Evolutionary conservation across 371 early-diverging fungal species (phyloP), one percentile per base, ranked within the genome.

Genomic region (Mucor indicus): DNA sequence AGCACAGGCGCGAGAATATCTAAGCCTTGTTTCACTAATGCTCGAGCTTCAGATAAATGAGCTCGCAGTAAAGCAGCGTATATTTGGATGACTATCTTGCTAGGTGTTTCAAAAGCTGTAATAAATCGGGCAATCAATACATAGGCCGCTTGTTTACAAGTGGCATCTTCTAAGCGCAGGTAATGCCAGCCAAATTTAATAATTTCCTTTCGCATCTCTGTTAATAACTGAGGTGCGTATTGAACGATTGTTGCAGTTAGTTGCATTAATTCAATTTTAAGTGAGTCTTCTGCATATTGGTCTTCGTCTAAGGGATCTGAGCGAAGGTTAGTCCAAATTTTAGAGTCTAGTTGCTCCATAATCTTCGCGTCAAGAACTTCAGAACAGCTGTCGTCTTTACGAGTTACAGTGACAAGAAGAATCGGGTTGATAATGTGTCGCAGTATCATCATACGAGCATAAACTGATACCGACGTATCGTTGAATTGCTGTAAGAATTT

Each of bases 101-200:
- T 69, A 6, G 98, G 95, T 1, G 95, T 92, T 21, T 95, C 94
- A 59, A 85, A 96, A 0, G 92, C 90, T 10, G 90, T 85, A 41
- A 97, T 90, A 61, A 96, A 96, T 25, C 87, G 80, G 6, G 95
- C 87, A 46, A 96, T 81, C 19, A 95, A 64, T 5, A 95, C 96
- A 61, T 95, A 96, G 1, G 98, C 92, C 0, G 97, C 87, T 55
- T 96, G 94, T 57, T 95, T 96, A 63, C 90, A 87, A 4, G 91
- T 94, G 12, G 92, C 79, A 45, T 99, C 98, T 48, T 98, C 95
- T 21, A 89, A 68, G 48, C 91, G 89, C 38, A 92, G 67, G 47
- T 89, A 88, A 42, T 82, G 84, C 96, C 96, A 98, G 1, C 91
- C 96, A 72, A 92, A 94, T 52, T 92, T 93, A 55, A 96, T 93